These are phyloP conservation scores for Pseudogymnoascus verrucosus DNA, from an alignment of 2,329 filamentous ascomycete species.

Conservation along the genomic window DNA sequence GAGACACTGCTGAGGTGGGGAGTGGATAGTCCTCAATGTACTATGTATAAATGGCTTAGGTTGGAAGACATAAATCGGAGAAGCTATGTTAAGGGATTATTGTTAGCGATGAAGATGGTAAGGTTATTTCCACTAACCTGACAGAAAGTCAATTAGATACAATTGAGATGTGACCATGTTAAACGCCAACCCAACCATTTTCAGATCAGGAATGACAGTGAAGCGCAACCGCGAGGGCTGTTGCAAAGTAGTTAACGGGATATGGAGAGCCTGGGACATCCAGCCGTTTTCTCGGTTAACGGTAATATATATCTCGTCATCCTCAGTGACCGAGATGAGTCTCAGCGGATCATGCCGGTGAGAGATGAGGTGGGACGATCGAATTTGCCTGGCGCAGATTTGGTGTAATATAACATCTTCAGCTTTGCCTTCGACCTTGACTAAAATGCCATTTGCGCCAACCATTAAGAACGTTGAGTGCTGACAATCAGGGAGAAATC, in stretches of 20 bases:
- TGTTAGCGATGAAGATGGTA: not conserved
- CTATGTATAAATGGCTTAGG: not conserved
- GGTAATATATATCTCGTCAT: not conserved
- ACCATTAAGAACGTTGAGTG: not conserved
- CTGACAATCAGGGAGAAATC: not conserved
- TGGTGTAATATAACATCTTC: not conserved
- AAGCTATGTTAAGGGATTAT: not conserved
- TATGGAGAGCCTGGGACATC: not conserved
- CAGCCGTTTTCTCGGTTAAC: not conserved
- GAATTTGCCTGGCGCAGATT: not conserved
- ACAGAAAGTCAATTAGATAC: not conserved
- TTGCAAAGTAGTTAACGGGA: not conserved
- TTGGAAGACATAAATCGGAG: not conserved
- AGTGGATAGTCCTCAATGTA: not conserved
- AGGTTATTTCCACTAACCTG: not conserved
- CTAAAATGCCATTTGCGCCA: not conserved
- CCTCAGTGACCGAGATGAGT: not conserved
- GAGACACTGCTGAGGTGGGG: not conserved
- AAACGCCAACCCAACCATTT: not conserved
- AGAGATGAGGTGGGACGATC: not conserved
- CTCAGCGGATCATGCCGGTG: not conserved
- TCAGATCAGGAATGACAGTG: not conserved
- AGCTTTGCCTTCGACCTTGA: not conserved
- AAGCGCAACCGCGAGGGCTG: not conserved
- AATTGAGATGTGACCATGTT: not conserved